A percentile compares a stretch with the other conserved stretches of the same genome.
Conservation (phyloP, 805 yeast species). For the Cyberlindnera saturnus region DNA sequence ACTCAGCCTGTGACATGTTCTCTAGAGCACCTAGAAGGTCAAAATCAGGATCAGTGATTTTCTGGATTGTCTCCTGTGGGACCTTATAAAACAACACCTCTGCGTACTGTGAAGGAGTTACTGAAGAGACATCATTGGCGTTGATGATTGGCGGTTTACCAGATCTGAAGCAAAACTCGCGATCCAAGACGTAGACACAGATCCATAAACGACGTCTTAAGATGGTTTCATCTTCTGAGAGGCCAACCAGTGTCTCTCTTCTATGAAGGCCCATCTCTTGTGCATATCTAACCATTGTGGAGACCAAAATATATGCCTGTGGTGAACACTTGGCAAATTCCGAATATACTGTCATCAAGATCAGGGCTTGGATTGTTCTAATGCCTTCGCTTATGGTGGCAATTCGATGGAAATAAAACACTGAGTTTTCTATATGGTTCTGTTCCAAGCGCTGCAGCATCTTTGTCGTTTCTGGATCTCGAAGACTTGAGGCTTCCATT, state of each 20-base stretch:
- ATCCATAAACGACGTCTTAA: conserved; percentile 43
- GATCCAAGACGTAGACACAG: conserved; percentile 40
- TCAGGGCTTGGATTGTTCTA: conserved; percentile 43
- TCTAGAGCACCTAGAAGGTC: neutral
- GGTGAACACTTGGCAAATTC: conserved; percentile 34
- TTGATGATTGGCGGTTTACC: conserved; percentile 46
- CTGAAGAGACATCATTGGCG: conserved; percentile 29
- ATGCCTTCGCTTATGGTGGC: conserved; percentile 46
- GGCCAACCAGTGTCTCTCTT: conserved; percentile 34
- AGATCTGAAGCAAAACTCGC: conserved; percentile 36
- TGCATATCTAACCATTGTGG: conserved; percentile 47
- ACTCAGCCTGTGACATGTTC: neutral
- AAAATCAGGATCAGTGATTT: conserved; percentile 5
- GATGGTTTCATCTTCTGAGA: conserved; percentile 32
- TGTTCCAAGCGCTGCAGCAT: conserved; percentile 20
- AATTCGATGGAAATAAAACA: conserved; percentile 48
- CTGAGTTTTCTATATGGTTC: conserved; percentile 31
- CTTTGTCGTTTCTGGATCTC: neutral
- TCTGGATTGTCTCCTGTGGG: neutral
- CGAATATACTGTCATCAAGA: conserved; percentile 36
- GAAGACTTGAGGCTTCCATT: neutral
- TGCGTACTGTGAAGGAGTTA: conserved; percentile 7
- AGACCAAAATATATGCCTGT: conserved; percentile 33
- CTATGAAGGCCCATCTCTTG: conserved; percentile 54
- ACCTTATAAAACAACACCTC: conserved; percentile 8